Conservation (phyloP, 164 flowering plant species). For the Sedum album region DNA sequence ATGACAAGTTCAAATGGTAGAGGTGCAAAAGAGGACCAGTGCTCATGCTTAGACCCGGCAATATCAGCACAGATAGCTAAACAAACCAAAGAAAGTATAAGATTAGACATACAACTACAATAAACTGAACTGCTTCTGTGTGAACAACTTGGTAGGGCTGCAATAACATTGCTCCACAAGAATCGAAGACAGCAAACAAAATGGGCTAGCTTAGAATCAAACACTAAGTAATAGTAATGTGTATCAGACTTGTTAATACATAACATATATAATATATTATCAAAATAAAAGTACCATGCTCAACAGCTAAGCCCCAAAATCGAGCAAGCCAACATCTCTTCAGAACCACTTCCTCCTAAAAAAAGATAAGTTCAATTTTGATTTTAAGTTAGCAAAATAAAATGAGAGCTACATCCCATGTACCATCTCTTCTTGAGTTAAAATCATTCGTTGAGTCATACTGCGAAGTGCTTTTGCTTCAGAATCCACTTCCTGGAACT, state of each 20-base stretch:
- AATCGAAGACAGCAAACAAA: neutral
- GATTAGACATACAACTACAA: neutral
- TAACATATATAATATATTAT: neutral
- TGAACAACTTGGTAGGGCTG: too few species aligned
- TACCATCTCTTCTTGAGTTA: slow-evolving; percentile 97
- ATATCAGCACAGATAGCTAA: slow-evolving; percentile 77
- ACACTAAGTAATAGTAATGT: neutral
- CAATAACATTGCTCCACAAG: neutral
- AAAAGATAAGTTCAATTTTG: slow-evolving; percentile 9
- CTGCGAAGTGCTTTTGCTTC: slow-evolving; percentile 78
- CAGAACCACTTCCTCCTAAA: slow-evolving; percentile 98
- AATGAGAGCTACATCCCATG: slow-evolving; percentile 10
- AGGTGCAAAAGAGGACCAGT: slow-evolving; percentile 95
- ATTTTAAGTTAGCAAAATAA: neutral
- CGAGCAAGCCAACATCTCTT: slow-evolving; percentile 99
- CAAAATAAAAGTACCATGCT: slow-evolving; percentile 48
- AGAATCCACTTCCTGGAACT: slow-evolving; percentile 75
- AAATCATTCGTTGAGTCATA: slow-evolving; percentile 89
- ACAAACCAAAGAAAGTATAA: slow-evolving; percentile 2
- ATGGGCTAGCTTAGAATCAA: neutral
- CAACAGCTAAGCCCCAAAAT: slow-evolving; percentile 92
- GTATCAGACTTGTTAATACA: neutral
- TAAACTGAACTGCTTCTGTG: too few species aligned
- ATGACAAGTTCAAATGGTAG: slow-evolving; percentile 89
- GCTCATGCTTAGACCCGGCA: slow-evolving; percentile 64